Evolutionary conservation across 2,329 filamentous ascomycete genomes (phyloP).

Genomic region (Nannizziopsis barbatae): DNA sequence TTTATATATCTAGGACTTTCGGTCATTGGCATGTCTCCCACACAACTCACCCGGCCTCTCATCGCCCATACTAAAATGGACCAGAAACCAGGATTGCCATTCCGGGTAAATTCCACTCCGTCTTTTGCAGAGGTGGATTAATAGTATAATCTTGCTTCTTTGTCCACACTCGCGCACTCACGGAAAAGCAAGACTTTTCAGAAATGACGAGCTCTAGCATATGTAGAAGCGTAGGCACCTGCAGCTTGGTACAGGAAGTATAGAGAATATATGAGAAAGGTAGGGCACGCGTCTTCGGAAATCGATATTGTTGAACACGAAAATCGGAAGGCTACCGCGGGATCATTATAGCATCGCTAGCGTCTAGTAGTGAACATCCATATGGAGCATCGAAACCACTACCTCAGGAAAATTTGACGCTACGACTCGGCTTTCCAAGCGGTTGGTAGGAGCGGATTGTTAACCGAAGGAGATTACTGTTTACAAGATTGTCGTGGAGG

Average conservation of each 20-base stretch:
- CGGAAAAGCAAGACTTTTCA: slow-evolving; percentile 30
- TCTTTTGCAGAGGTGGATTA: slow-evolving; percentile 17
- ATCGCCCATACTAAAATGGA: slow-evolving; percentile 38
- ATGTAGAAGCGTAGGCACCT: slow-evolving; percentile 1
- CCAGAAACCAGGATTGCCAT: slow-evolving; percentile 29
- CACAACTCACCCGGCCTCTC: slow-evolving; percentile 30
- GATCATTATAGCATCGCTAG: no score
- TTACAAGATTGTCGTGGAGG: not conserved
- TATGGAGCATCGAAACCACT: no score
- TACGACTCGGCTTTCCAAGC: no score
- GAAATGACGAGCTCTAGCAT: slow-evolving; percentile 47
- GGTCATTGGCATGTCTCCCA: slow-evolving; percentile 33
- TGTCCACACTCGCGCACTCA: slow-evolving; percentile 48
- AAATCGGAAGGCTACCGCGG: no score
- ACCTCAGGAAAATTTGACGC: no score
- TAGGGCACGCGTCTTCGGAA: no score
- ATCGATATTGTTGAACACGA: no score
- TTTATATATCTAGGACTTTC: no score
- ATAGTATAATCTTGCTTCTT: slow-evolving; percentile 44
- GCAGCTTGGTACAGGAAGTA: not conserved
- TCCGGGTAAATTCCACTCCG: slow-evolving; percentile 25
- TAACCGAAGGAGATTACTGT: not conserved
- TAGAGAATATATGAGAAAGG: not conserved
- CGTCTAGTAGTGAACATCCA: no score
- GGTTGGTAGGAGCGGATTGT: no score